phyloP scores from a whole-genome alignment of 2,329 filamentous ascomycete genomes.

The Fusarium neocosmosporiellum region DNA sequence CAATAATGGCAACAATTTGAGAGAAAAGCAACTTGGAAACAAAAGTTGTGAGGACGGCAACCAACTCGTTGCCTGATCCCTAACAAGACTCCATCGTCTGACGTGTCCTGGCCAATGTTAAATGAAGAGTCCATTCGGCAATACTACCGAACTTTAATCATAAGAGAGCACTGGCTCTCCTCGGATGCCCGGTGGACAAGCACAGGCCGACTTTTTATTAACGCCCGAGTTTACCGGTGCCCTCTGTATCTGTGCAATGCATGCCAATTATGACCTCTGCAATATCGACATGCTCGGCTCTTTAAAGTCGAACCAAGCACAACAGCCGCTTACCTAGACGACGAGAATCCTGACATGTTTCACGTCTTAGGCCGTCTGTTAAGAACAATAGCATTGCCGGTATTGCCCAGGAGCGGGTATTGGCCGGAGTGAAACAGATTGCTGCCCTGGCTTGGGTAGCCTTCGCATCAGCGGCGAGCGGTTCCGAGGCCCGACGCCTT shows the following conservation, averaged over 20 bases:
- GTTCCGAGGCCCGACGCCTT: conserved; percentile 2
- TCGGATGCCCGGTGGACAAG: conserved; percentile 7
- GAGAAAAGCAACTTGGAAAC: not conserved
- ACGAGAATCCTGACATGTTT: conserved; percentile 24
- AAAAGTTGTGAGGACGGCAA: not conserved
- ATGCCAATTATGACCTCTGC: not conserved
- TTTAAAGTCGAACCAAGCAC: not conserved
- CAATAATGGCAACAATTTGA: not conserved
- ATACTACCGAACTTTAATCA: conserved; percentile 5
- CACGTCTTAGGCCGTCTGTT: conserved; percentile 22
- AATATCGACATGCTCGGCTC: not conserved
- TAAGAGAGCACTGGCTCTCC: not conserved
- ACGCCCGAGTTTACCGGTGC: not conserved
- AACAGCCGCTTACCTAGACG: not conserved
- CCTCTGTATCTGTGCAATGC: not conserved
- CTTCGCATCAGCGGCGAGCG: conserved; percentile 6
- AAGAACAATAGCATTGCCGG: conserved; percentile 33
- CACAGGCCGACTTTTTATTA: conserved; percentile 5
- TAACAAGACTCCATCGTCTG: not conserved
- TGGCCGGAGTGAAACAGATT: conserved; percentile 15
- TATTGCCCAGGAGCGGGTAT: conserved; percentile 29
- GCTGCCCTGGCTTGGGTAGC: conserved; percentile 1
- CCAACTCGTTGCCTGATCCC: not conserved
- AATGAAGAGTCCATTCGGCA: conserved; percentile 4
- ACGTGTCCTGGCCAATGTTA: not conserved